Evolutionary conservation across 2,329 filamentous ascomycete genomes (phyloP).

Genomic region (Pyricularia sp.): DNA sequence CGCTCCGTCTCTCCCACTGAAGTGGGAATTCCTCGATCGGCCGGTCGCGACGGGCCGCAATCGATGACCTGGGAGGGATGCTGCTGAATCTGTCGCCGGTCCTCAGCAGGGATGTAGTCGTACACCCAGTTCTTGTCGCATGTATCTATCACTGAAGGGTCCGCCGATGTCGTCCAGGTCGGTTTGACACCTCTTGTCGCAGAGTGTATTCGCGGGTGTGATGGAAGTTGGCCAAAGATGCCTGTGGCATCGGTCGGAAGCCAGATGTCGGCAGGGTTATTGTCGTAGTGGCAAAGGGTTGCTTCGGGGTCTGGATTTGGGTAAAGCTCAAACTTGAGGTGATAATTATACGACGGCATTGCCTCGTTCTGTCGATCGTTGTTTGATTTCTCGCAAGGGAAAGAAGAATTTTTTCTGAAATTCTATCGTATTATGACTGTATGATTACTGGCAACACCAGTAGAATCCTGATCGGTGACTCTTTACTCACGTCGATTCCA

Average conservation of each 20-base stretch:
- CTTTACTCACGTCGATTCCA: not conserved
- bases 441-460: not conserved
- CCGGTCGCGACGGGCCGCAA: slow-evolving; percentile 33
- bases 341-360: slow-evolving; percentile 58
- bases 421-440: not conserved
- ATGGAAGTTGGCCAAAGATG: slow-evolving; percentile 48
- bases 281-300: slow-evolving; percentile 7
- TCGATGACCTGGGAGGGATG: slow-evolving; percentile 32
- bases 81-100: slow-evolving; percentile 6
- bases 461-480: not conserved
- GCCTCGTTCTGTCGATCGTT: slow-evolving; percentile 12
- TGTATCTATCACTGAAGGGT: slow-evolving; percentile 10
- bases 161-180: not conserved
- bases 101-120: slow-evolving; percentile 6
- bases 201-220: slow-evolving; percentile 26
- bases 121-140: not conserved
- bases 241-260: slow-evolving; percentile 35
- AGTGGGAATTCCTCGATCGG: slow-evolving; percentile 8
- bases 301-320: slow-evolving; percentile 28
- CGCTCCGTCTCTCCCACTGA: not conserved
- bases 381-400: not conserved
- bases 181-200: not conserved
- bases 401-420: not conserved
- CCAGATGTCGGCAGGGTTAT: slow-evolving; percentile 29
- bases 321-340: slow-evolving; percentile 59